These are phyloP conservation scores for Aaosphaeria pasadenensis DNA, from an alignment of 2,329 filamentous ascomycete species.

Conservation along the genomic window DNA sequence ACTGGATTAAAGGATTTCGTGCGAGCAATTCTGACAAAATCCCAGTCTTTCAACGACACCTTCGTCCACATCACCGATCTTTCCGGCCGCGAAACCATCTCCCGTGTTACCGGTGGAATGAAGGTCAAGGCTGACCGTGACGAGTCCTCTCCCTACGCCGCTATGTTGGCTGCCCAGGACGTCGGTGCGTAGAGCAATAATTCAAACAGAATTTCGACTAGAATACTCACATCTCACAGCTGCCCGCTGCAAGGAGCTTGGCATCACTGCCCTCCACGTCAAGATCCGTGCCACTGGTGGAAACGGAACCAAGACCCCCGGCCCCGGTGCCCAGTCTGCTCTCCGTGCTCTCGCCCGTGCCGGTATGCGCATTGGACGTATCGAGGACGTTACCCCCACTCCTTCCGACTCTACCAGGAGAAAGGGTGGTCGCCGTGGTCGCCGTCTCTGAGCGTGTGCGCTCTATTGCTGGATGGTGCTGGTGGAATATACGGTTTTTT, in stretches of 20 bases:
- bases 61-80: constrained; percentile 99
- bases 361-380: constrained; percentile 99
- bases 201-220: background rate
- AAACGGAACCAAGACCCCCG: constrained; percentile 99
- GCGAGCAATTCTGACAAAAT: background rate
- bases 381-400: constrained; percentile 99
- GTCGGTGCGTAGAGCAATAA: constrained; percentile 28
- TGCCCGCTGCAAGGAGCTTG: constrained; percentile 80
- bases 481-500: constrained; percentile 23
- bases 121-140: constrained; percentile 97
- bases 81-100: constrained; percentile 97
- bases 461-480: constrained; percentile 31
- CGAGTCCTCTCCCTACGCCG: constrained; percentile 99
- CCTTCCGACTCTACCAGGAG: constrained; percentile 98
- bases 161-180: constrained; percentile 99
- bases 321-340: constrained; percentile 97
- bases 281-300: constrained; percentile 99
- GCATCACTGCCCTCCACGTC: constrained; percentile 97
- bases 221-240: constrained; percentile 44
- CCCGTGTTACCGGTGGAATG: constrained; percentile 99
- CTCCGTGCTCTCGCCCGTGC: constrained; percentile 98
- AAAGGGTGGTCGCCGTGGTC: constrained; percentile 99
- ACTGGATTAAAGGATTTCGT: background rate
- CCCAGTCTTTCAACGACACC: background rate
- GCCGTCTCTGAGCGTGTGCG: constrained; percentile 80